Conservation (phyloP, 2,329 filamentous ascomycete genomes). For the Trichoderma pleuroti region DNA sequence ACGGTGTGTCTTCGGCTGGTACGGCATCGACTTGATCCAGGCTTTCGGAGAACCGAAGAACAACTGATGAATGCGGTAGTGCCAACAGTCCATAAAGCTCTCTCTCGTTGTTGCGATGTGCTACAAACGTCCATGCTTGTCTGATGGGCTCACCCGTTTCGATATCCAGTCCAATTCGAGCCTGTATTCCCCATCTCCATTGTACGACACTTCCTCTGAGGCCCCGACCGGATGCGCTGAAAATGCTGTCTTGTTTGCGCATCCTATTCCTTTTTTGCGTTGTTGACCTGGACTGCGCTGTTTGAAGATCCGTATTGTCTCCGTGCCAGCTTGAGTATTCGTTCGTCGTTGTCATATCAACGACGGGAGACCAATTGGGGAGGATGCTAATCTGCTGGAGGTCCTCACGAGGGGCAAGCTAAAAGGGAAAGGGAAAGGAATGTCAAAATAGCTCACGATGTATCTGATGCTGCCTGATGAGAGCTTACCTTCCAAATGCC, state of each 20-base stretch:
- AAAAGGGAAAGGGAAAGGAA: neutral
- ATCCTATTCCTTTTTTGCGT: slow-evolving; percentile 20
- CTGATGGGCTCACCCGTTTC: slow-evolving; percentile 48
- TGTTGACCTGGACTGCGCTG: slow-evolving; percentile 16
- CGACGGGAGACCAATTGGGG: slow-evolving; percentile 59
- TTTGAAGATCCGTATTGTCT: neutral
- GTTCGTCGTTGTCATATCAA: slow-evolving; percentile 52
- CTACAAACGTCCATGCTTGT: slow-evolving; percentile 51
- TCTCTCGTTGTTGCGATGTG: slow-evolving; percentile 22
- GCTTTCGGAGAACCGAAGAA: slow-evolving; percentile 49
- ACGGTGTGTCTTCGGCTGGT: slow-evolving; percentile 39
- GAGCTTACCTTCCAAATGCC: slow-evolving; percentile 65
- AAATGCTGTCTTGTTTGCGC: slow-evolving; percentile 53
- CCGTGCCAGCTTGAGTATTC: slow-evolving; percentile 29
- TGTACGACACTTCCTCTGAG: slow-evolving; percentile 62
- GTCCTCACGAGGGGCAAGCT: slow-evolving; percentile 54
- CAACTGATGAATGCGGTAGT: slow-evolving; percentile 45
- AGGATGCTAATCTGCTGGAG: slow-evolving; percentile 47
- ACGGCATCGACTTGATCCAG: slow-evolving; percentile 45
- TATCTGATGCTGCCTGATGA: too few relatives aligned
- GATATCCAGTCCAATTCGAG: slow-evolving; percentile 59
- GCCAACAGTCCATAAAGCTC: slow-evolving; percentile 43
- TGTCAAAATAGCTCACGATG: neutral
- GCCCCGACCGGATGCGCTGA: slow-evolving; percentile 64
- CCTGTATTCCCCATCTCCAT: slow-evolving; percentile 66